phyloP scores from a whole-genome alignment of 176 grass and related monocot genomes.

The Saccharum officinarum region DNA sequence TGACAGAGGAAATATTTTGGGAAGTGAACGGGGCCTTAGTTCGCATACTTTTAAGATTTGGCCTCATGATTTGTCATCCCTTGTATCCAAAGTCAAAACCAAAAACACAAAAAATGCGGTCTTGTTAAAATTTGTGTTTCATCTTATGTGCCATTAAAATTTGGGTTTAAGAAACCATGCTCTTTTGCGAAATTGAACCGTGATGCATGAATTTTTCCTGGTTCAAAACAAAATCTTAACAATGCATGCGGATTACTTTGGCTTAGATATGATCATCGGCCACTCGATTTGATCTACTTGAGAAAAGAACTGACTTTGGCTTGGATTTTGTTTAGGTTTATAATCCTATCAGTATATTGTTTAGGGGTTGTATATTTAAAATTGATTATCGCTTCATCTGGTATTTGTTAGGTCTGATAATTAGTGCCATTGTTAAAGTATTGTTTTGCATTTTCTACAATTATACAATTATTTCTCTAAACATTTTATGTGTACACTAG shows the following conservation, averaged over 20 bases:
- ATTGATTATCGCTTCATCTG: not conserved
- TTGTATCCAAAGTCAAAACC: conserved; percentile 5
- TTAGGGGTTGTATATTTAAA: not conserved
- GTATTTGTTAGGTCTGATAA: conserved; percentile 8
- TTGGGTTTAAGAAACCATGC: not conserved
- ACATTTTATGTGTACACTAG: not conserved
- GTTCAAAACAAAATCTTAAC: no score
- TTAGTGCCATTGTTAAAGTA: not conserved
- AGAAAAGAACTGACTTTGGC: no score
- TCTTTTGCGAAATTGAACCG: conserved; percentile 29
- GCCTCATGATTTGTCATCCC: not conserved
- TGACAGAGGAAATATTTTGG: no score
- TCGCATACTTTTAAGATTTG: not conserved
- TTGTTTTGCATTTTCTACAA: conserved; percentile 18
- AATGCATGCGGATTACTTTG: no score
- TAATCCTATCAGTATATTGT: conserved; percentile 10
- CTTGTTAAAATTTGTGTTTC: conserved; percentile 8
- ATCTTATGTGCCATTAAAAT: conserved; percentile 13
- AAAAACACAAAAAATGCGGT: not conserved
- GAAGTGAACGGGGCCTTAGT: no score
- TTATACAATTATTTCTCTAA: not conserved
- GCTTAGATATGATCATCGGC: no score
- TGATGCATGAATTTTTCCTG: no score
- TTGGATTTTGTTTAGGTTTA: not conserved
- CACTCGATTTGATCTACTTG: no score